Base-by-base conservation (phyloP, 2,329 filamentous ascomycete genomes). In the Botrytis squamosa region DNA sequence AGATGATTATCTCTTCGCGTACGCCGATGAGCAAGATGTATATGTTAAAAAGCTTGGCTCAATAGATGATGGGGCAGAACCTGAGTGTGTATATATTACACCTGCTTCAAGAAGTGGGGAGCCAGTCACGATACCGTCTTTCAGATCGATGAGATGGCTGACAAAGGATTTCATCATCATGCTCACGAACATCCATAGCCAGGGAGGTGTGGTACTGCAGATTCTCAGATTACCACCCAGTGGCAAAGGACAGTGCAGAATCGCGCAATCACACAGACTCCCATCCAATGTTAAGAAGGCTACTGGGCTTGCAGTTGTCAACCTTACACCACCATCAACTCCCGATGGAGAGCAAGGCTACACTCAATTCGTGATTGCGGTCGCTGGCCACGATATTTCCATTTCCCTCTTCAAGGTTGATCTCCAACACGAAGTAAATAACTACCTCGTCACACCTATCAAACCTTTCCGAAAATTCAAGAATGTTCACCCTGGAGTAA, bases 321-420 rank as follows among this genome's bases (percentile, higher is more conserved):
- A 91, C 74, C 86, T 98, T 16, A 86, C 88, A 16, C 84, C 88
- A 10, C 82, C 86, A 8, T 84, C 88, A 18, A 83, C 87, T 0
- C 84, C 87, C 29, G 77, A 81, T 1, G 83, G 86, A 1, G 84
- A 81, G 67, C 83, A 89, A 70, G 88, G 88, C 70, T 90, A 92
- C 74, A 88, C 91, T 65, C 94, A 98, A 82, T 92, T 94, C 76
- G 88, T 92, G 65, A 87, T 97, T 77, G 95, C 94, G 10, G 89
- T 97, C 22, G 92, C 93, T 4, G 92, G 91, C 14, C 92, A 92
- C 78, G 93, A 97, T 81, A 90, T 90, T 75, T 94, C 93, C 18
- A 91, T 97, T 76, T 89, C 89, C 8, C 84, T 97, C 42, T 92
- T 91, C 82, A 95, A 93, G 0, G 84, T 97, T 74, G 92, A 97